These are phyloP conservation scores for Trametes versicolor DNA, from an alignment of 1,284 basidiomycete species.

Conservation along the genomic window DNA sequence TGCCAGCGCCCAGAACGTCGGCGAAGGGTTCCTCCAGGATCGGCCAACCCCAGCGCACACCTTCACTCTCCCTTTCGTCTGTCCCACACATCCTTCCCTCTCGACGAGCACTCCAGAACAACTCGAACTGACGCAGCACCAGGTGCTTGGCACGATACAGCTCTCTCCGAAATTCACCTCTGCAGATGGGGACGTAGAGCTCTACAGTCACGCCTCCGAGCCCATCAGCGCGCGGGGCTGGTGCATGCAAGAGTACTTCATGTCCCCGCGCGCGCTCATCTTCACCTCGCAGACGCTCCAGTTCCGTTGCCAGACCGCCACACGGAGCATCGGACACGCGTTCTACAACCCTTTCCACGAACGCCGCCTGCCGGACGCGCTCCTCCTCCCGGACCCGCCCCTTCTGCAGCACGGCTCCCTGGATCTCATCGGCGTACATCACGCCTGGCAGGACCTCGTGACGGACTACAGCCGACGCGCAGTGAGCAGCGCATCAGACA, in stretches of 20 bases:
- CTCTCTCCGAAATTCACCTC: slow-evolving; percentile 8
- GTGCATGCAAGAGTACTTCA: slow-evolving; percentile 28
- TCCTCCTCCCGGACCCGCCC: slow-evolving; percentile 13
- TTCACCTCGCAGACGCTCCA: slow-evolving; percentile 30
- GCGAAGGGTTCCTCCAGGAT: slow-evolving; percentile 5
- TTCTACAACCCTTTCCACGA: slow-evolving; percentile 5
- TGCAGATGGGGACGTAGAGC: not conserved
- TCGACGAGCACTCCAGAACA: not conserved
- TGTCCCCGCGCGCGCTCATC: slow-evolving; percentile 26
- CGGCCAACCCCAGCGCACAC: not conserved
- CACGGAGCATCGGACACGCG: slow-evolving; percentile 16
- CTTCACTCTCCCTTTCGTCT: slow-evolving; percentile 4
- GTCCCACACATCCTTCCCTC: not conserved
- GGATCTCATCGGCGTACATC: slow-evolving; percentile 1
- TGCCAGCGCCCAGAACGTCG: not conserved
- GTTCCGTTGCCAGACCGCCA: slow-evolving; percentile 25
- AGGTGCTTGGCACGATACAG: slow-evolving; percentile 2
- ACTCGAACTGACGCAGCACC: not conserved
- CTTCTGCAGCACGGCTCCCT: not conserved
- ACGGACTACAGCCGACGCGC: slow-evolving; percentile 26
- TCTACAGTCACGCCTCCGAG: not conserved
- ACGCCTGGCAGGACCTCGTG: slow-evolving; percentile 23
- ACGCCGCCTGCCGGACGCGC: slow-evolving; percentile 17
- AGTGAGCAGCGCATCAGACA: slow-evolving; percentile 20
- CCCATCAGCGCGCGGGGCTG: slow-evolving; percentile 26